These are phyloP conservation scores for Penicillium sumatraense DNA, from an alignment of 2,329 filamentous ascomycete genomes.

Conservation along the genomic window DNA sequence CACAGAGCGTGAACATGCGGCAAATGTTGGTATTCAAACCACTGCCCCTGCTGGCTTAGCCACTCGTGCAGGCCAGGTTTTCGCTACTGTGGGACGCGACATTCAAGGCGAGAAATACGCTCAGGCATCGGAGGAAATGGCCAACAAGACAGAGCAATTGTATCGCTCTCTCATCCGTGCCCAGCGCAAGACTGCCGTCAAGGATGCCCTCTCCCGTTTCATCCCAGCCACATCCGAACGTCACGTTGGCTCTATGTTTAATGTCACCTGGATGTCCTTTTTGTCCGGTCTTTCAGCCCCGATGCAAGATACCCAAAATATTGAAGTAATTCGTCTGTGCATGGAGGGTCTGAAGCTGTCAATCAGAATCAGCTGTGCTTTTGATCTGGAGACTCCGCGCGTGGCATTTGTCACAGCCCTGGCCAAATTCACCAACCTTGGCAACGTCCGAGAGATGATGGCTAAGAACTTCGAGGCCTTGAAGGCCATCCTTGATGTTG, in stretches of 20 bases:
- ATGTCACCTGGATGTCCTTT: slow-evolving; percentile 99
- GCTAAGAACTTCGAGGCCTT: slow-evolving; percentile 96
- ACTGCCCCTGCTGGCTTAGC: slow-evolving; percentile 71
- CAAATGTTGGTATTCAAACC: slow-evolving; percentile 70
- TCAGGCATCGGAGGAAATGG: slow-evolving; percentile 95
- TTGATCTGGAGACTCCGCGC: slow-evolving; percentile 88
- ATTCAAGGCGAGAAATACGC: slow-evolving; percentile 90
- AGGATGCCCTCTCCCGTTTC: slow-evolving; percentile 71
- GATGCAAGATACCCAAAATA: slow-evolving; percentile 89
- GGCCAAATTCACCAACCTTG: slow-evolving; percentile 91
- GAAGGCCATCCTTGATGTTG: slow-evolving; percentile 88
- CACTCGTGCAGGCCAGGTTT: slow-evolving; percentile 81
- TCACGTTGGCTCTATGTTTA: slow-evolving; percentile 97
- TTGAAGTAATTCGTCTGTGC: slow-evolving; percentile 89
- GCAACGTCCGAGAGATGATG: slow-evolving; percentile 93
- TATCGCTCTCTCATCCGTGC: slow-evolving; percentile 93
- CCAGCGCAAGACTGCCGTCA: slow-evolving; percentile 78
- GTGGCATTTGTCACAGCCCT: slow-evolving; percentile 94
- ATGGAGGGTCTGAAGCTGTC: slow-evolving; percentile 95
- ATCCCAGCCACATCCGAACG: slow-evolving; percentile 92
- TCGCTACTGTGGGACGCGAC: slow-evolving; percentile 90
- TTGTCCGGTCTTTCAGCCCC: slow-evolving; percentile 92
- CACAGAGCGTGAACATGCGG: slow-evolving; percentile 87
- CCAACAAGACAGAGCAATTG: slow-evolving; percentile 76
- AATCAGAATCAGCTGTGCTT: slow-evolving; percentile 89